Conservation (phyloP, 2,329 filamentous ascomycete genomes). For the Alternaria sp. region DNA sequence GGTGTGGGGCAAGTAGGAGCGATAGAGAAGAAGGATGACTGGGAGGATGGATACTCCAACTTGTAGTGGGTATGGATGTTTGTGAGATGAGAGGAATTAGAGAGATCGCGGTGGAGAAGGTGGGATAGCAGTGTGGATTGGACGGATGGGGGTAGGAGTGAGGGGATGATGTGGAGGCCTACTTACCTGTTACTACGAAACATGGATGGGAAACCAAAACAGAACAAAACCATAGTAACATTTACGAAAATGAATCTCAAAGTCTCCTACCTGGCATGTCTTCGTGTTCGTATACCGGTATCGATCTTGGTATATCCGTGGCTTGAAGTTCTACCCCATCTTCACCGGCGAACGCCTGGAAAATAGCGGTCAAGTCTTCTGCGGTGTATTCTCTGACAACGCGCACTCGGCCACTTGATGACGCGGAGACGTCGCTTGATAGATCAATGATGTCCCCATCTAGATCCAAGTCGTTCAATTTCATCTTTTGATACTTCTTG, state of each 20-base stretch:
- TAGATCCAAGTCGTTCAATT: conserved; percentile 61
- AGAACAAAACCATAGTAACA: neutral
- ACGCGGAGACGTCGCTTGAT: conserved; percentile 38
- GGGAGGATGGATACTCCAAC: conserved; percentile 66
- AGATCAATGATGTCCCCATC: conserved; percentile 55
- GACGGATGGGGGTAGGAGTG: conserved; percentile 72
- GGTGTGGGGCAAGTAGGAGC: conserved; percentile 34
- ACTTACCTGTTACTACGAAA: conserved; percentile 9
- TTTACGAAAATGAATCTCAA: neutral
- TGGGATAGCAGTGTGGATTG: conserved; percentile 76
- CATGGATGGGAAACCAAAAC: neutral
- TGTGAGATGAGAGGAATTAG: conserved; percentile 77
- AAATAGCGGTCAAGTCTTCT: conserved; percentile 31
- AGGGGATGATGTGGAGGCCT: conserved; percentile 84
- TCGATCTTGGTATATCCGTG: conserved; percentile 8
- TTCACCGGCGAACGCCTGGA: conserved; percentile 35
- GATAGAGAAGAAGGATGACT: conserved; percentile 64
- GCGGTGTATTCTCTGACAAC: conserved; percentile 33
- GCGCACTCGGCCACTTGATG: conserved; percentile 27
- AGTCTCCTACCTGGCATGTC: conserved; percentile 70
- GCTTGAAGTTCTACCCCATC: conserved; percentile 6
- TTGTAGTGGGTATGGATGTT: conserved; percentile 89
- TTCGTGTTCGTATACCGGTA: conserved; percentile 68
- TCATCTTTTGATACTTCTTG: conserved; percentile 75
- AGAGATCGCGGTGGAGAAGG: conserved; percentile 80